A percentile compares a stretch with the other conserved stretches of the same genome.
Conservation (phyloP, 2,329 filamentous ascomycete genomes). For the Diaporthe vaccinii region DNA sequence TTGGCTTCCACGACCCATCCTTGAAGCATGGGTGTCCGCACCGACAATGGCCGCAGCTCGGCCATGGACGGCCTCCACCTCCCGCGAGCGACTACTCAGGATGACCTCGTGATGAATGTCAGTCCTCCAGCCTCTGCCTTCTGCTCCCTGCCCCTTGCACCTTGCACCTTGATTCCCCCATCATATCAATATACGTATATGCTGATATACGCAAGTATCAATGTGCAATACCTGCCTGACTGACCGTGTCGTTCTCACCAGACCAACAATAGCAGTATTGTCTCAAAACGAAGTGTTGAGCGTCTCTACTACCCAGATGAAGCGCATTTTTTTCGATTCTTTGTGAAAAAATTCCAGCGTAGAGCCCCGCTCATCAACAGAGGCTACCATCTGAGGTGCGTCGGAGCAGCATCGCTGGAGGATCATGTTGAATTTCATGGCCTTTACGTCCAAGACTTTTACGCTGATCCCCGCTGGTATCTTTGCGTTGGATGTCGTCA, state of each 20-base stretch:
- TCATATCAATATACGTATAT: no score
- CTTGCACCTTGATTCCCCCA: not conserved
- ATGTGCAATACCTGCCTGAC: not conserved
- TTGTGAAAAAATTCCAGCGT: constrained; percentile 86
- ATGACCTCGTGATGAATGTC: constrained; percentile 70
- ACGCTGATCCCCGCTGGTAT: no score
- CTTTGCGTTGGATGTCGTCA: no score
- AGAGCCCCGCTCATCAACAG: constrained; percentile 91
- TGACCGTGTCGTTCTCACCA: constrained; percentile 48
- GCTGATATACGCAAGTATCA: not conserved
- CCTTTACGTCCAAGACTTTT: no score
- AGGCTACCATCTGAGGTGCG: constrained; percentile 79
- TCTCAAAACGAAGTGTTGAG: constrained; percentile 94
- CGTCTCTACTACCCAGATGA: constrained; percentile 83
- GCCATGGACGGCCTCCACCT: not conserved
- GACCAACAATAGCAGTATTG: constrained; percentile 93
- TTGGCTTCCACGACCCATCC: no score
- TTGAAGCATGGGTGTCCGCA: not conserved
- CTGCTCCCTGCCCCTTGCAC: not conserved
- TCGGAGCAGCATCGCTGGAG: no score
- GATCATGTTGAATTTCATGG: no score
- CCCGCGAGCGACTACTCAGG: constrained; percentile 47
- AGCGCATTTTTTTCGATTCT: constrained; percentile 88
- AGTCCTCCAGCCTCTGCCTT: constrained; percentile 47
- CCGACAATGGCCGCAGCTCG: not conserved